A percentile compares a stretch with the other conserved stretches of the same genome.
Conservation (phyloP, 352 stramenopile species). For the Phytophthora pinifolia region DNA sequence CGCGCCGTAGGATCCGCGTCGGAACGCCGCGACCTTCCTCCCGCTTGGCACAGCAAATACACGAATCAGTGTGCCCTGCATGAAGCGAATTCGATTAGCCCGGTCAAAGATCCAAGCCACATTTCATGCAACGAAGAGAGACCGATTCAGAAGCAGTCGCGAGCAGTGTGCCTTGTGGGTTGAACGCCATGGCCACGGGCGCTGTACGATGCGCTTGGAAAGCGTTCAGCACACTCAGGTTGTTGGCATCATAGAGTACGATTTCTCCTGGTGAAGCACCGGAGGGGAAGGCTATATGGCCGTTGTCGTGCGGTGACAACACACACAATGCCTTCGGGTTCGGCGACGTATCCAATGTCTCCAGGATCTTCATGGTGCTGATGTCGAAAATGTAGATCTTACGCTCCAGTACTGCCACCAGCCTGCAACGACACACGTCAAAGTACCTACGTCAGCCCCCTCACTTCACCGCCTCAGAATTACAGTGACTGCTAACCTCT, state of each 20-base stretch:
- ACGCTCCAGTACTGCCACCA: conserved; percentile 86
- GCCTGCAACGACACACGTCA: too few species aligned
- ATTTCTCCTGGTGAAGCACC: conserved; percentile 85
- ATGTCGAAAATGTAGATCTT: conserved; percentile 95
- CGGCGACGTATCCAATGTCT: conserved; percentile 89
- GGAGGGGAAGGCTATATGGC: conserved; percentile 83
- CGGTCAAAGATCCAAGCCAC: too few species aligned
- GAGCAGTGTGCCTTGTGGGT: conserved; percentile 80
- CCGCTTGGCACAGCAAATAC: conserved; percentile 95
- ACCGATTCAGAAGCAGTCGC: conserved; percentile 92
- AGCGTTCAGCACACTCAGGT: conserved; percentile 90
- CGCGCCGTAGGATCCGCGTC: conserved; percentile 94
- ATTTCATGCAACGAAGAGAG: background rate
- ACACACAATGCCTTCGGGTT: conserved; percentile 86
- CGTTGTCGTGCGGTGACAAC: conserved; percentile 85
- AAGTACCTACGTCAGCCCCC: conserved; percentile 4
- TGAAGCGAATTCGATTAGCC: too few species aligned
- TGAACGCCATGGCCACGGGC: conserved; percentile 91
- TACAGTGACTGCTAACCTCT: conserved; percentile 45
- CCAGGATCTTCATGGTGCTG: conserved; percentile 92
- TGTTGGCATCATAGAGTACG: conserved; percentile 92
- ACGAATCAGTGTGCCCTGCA: conserved; percentile 96
- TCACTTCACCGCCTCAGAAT: background rate
- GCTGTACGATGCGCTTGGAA: conserved; percentile 87
- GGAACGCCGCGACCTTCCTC: conserved; percentile 91